Conservation (phyloP, 108 stramenopile species). For the Bacterosira constricta region DNA sequence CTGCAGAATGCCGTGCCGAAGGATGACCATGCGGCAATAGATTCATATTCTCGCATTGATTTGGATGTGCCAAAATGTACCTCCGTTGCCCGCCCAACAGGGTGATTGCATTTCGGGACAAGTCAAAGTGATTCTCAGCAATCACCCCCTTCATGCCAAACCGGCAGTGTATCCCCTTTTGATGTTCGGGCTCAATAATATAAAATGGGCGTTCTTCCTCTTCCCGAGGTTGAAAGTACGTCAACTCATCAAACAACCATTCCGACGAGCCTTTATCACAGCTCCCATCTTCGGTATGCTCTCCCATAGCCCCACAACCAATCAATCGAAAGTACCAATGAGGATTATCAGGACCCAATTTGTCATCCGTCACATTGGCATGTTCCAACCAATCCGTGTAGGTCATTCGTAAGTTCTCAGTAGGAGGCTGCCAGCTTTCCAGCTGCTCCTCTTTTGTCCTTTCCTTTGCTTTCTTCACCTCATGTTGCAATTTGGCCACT, state of each 20-base stretch:
- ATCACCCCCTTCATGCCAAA: conserved; percentile 95
- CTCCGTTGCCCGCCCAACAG: conserved; percentile 79
- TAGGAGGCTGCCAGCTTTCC: conserved; percentile 78
- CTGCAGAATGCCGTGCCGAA: conserved; percentile 74
- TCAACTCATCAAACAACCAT: conserved; percentile 86
- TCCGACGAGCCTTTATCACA: conserved; percentile 71
- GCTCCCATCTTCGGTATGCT: conserved; percentile 39
- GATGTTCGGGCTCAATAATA: conserved; percentile 83
- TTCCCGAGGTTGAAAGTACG: conserved; percentile 72
- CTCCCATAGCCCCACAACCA: conserved; percentile 57
- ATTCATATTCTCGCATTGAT: conserved; percentile 86
- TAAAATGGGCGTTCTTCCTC: conserved; percentile 65
- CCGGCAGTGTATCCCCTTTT: conserved; percentile 96
- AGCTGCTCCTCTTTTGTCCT: conserved; percentile 2
- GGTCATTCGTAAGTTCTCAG: conserved; percentile 70
- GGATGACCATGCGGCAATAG: conserved; percentile 86
- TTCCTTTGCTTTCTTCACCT: conserved; percentile 16
- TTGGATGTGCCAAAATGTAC: conserved; percentile 92
- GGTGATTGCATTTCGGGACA: conserved; percentile 87
- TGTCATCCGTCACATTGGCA: conserved; percentile 73
- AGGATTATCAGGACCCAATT: conserved; percentile 63
- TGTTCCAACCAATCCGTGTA: conserved; percentile 87
- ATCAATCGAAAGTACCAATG: conserved; percentile 96
- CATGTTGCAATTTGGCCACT: conserved; percentile 12
- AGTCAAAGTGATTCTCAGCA: conserved; percentile 95